These are phyloP conservation scores for Cryptosporidium tyzzeri DNA, from an alignment of 169 alveolate species.

Conservation along the genomic window DNA sequence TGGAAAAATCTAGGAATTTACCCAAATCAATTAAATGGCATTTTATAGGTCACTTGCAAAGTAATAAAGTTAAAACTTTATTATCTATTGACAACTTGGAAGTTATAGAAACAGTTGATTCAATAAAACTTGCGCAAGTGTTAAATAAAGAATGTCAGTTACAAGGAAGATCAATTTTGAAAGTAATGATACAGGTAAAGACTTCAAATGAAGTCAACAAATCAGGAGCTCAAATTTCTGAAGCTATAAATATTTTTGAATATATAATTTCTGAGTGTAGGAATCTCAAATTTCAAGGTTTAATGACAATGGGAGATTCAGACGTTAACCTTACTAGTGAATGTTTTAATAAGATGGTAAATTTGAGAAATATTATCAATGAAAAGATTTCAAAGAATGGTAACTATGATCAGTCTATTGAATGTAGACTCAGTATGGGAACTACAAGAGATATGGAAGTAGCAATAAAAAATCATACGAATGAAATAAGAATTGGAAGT, in stretches of 20 bases:
- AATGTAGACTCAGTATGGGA: constrained; percentile 90
- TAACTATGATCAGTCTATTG: constrained; percentile 60
- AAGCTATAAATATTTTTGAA: constrained; percentile 81
- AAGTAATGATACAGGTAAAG: constrained; percentile 89
- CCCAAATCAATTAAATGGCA: constrained; percentile 94
- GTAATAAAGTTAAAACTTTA: constrained; percentile 90
- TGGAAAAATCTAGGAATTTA: constrained; percentile 86
- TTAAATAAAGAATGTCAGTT: constrained; percentile 84
- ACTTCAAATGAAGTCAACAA: constrained; percentile 89
- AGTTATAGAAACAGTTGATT: constrained; percentile 91
- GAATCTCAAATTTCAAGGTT: constrained; percentile 88
- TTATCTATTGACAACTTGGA: constrained; percentile 85
- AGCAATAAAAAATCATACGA: constrained; percentile 91
- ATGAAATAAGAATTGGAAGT: constrained; percentile 92
- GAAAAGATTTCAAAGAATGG: constrained; percentile 76
- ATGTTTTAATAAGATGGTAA: constrained; percentile 82
- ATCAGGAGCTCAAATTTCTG: constrained; percentile 85
- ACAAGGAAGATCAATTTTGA: constrained; percentile 74
- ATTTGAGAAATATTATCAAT: constrained; percentile 79
- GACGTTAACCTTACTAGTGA: constrained; percentile 78
- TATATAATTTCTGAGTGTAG: constrained; percentile 81
- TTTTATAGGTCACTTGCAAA: constrained; percentile 94
- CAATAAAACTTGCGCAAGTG: constrained; percentile 87
- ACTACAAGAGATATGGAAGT: constrained; percentile 91
- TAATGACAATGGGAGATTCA: constrained; percentile 89